A percentile compares a stretch with the other conserved stretches of the same genome.
These are phyloP conservation scores for Diaporthe citrichinensis DNA, from an alignment of 2,329 filamentous ascomycete species.

Conservation along the genomic window DNA sequence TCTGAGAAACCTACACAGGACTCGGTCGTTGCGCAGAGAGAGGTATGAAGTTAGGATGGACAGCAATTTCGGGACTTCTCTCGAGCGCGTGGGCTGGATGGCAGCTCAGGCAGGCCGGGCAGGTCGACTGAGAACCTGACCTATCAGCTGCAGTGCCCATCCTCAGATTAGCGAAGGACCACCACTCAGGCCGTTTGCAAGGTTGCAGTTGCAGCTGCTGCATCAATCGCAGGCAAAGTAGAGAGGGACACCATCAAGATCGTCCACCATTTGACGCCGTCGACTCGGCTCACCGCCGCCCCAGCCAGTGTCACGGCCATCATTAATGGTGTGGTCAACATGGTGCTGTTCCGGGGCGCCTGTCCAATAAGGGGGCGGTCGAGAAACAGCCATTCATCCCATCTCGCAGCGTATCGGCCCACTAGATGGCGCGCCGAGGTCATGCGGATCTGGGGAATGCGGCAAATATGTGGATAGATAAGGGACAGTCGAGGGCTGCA, in stretches of 20 bases:
- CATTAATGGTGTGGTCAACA: constrained; percentile 32
- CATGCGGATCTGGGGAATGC: constrained; percentile 40
- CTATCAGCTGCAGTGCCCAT: constrained; percentile 9
- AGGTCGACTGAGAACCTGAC: constrained; percentile 8
- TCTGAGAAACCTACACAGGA: neutral
- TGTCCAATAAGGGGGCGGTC: constrained; percentile 26
- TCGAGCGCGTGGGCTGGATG: neutral
- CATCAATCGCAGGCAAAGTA: neutral
- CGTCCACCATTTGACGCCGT: neutral
- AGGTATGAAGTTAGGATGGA: neutral
- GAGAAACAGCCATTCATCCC: constrained; percentile 7
- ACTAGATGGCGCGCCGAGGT: constrained; percentile 32
- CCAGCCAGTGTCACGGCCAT: constrained; percentile 29
- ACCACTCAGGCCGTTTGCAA: neutral
- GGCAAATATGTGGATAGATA: constrained; percentile 35
- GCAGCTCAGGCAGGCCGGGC: neutral
- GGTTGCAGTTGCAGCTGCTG: neutral
- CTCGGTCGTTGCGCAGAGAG: neutral
- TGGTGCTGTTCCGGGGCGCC: neutral
- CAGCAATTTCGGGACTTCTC: neutral
- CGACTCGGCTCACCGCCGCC: neutral
- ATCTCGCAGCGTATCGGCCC: constrained; percentile 37
- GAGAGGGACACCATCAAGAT: neutral
- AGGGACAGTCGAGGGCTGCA: constrained; percentile 14
- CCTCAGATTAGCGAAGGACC: constrained; percentile 19